Evolutionary conservation across 1,284 basidiomycete species (phyloP).

Genomic region (Ganoderma resinaceum): DNA sequence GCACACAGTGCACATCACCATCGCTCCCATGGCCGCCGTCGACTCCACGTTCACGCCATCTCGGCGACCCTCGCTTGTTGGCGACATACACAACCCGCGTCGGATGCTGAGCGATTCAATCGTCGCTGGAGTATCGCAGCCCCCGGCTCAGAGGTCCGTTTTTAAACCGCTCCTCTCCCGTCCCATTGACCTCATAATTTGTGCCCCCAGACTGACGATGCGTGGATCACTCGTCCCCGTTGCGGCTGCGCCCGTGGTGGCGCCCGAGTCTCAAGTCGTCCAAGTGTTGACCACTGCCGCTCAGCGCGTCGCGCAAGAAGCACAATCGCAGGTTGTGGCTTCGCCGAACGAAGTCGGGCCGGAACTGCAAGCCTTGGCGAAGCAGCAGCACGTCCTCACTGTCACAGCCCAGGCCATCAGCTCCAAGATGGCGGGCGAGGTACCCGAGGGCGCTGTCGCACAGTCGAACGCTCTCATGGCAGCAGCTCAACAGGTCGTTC

Average conservation of each 20-base stretch:
- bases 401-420: conserved; percentile 80
- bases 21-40: conserved; percentile 73
- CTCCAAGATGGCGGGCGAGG: conserved; percentile 62
- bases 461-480: conserved; percentile 62
- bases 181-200: conserved; percentile 9
- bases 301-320: conserved; percentile 76
- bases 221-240: conserved; percentile 32
- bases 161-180: conserved; percentile 32
- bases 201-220: conserved; percentile 33
- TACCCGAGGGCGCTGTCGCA: conserved; percentile 50
- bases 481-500: conserved; percentile 79
- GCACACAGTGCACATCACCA: conserved; percentile 72
- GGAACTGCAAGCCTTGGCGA: conserved; percentile 71
- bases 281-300: conserved; percentile 78
- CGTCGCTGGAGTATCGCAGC: conserved; percentile 38
- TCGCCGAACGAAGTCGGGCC: conserved; percentile 54
- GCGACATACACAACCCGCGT: conserved; percentile 56
- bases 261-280: conserved; percentile 69
- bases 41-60: conserved; percentile 64
- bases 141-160: conserved; percentile 31
- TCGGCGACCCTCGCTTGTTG: conserved; percentile 67
- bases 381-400: conserved; percentile 81
- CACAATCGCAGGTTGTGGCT: conserved; percentile 68
- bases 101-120: conserved; percentile 69
- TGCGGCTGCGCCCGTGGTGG: conserved; percentile 37